A percentile compares a stretch with the other conserved stretches of the same genome.
Conservation (phyloP, 192 early-diverging fungal genomes). For the Podila horticola region DNA sequence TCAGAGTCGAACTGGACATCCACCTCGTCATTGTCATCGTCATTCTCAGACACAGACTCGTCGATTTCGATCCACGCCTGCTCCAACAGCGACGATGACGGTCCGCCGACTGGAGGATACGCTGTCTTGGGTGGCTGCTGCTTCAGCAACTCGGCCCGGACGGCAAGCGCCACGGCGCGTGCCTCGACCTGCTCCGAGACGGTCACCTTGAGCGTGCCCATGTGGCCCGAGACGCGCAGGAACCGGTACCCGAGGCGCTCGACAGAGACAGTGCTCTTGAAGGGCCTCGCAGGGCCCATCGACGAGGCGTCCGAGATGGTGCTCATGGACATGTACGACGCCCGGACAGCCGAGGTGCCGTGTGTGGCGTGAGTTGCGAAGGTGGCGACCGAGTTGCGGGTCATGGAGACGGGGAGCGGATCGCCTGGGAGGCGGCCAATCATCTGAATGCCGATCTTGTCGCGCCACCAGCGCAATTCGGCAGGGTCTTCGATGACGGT, state of each 20-base stretch:
- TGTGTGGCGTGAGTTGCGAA: not conserved
- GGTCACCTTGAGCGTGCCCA: constrained; percentile 47
- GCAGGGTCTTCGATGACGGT: constrained; percentile 47
- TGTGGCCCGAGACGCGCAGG: constrained; percentile 48
- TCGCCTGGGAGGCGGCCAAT: constrained; percentile 43
- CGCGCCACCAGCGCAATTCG: constrained; percentile 47
- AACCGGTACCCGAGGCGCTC: constrained; percentile 46
- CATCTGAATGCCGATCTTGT: constrained; percentile 51
- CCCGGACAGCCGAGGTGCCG: not conserved
- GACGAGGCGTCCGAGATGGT: constrained; percentile 40
- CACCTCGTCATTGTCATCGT: not conserved
- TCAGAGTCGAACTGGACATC: not conserved
- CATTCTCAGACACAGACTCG: not conserved
- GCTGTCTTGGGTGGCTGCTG: constrained; percentile 4
- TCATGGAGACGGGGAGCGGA: not conserved
- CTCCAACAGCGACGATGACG: not conserved
- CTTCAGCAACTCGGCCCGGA: constrained; percentile 27
- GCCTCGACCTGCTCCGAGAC: constrained; percentile 50
- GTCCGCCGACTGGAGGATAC: not conserved
- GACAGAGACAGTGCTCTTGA: constrained; percentile 25
- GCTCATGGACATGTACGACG: constrained; percentile 33
- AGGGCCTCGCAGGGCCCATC: not conserved
- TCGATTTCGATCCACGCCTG: constrained; percentile 25
- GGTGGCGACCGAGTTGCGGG: too few species aligned
- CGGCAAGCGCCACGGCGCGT: constrained; percentile 40